Base-by-base conservation (phyloP, 163 green algal species). In the Chlorella variabilis region DNA sequence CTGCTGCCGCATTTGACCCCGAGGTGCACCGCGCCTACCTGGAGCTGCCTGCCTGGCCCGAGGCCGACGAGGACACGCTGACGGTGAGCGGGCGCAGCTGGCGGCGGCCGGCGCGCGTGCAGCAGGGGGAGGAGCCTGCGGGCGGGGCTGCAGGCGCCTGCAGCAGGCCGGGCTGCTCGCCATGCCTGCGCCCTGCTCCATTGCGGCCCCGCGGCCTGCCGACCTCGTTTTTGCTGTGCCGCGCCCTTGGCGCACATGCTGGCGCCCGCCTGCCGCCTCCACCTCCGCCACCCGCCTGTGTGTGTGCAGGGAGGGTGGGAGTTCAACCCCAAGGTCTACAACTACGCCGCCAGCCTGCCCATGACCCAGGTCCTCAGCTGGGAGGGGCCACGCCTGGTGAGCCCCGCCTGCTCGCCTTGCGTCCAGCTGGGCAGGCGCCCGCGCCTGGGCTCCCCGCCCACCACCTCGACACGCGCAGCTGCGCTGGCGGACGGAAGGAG, bases 261-360 rank as follows among this genome's bases (percentile, higher is more conserved):
- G 45, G 45, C 15, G 11, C 11, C 45, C 15, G 45, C 45, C 45
- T 54, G 45, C 45, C 45, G n/a, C n/a, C n/a, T n/a, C n/a, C n/a
- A n/a, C n/a, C n/a, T n/a, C n/a, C n/a, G n/a, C n/a, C n/a, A n/a
- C n/a, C n/a, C n/a, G n/a, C 15, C 11, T 54, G 45, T 54, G 45
- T 54, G 25, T 76, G 38, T 49, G 49, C 70, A 85, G 76, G 82
- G 82, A 3, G 42, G 39, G 15, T 89, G 80, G 80, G 15, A 83
- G 33, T 78, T 89, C 21, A 86, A 56, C 1, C 11, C 75, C 17
- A 39, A 34, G 0, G 62, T 89, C 2, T 89, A 85, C 38, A 51
- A 89, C 54, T 77, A 73, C 15, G 80, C 85, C 9, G 70, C 65
- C 34, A 42, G 25, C 15, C 80, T 85, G 17, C 85, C 85, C 13